phyloP scores from a whole-genome alignment of 2,329 filamentous ascomycete species.

The Falciphora oryzae region DNA sequence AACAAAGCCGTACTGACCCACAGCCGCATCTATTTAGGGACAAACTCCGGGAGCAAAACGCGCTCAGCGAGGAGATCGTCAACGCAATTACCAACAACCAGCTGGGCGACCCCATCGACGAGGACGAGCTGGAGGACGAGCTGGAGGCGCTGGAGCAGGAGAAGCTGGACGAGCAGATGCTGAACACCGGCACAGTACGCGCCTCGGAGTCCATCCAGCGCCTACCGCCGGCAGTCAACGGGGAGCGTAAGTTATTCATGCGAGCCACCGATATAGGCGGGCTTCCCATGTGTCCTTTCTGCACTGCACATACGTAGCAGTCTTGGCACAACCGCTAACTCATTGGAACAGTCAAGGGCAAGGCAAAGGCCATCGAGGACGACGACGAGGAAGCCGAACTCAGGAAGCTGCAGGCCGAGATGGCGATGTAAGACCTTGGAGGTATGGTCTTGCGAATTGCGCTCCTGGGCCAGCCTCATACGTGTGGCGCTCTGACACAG shows the following conservation, averaged over 20 bases:
- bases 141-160: slow-evolving; percentile 86
- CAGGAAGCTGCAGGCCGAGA: slow-evolving; percentile 88
- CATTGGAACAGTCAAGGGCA: slow-evolving; percentile 39
- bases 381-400: slow-evolving; percentile 96
- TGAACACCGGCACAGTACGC: slow-evolving; percentile 80
- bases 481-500: not conserved
- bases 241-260: slow-evolving; percentile 59
- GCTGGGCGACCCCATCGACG: slow-evolving; percentile 67
- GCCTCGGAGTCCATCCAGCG: slow-evolving; percentile 71
- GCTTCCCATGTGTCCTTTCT: slow-evolving; percentile 12
- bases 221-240: slow-evolving; percentile 68
- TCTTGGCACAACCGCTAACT: not conserved
- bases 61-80: slow-evolving; percentile 87
- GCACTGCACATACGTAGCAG: not conserved
- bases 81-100: slow-evolving; percentile 71
- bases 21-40: slow-evolving; percentile 55
- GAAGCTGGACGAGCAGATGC: slow-evolving; percentile 87
- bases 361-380: slow-evolving; percentile 54
- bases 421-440: slow-evolving; percentile 69
- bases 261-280: slow-evolving; percentile 12
- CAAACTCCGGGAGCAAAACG: slow-evolving; percentile 83
- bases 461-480: not conserved
- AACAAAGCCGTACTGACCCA: not conserved
- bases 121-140: slow-evolving; percentile 79
- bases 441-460: not conserved